Conservation (phyloP, 2,329 filamentous ascomycete genomes). For the Colletotrichum gigasporum region DNA sequence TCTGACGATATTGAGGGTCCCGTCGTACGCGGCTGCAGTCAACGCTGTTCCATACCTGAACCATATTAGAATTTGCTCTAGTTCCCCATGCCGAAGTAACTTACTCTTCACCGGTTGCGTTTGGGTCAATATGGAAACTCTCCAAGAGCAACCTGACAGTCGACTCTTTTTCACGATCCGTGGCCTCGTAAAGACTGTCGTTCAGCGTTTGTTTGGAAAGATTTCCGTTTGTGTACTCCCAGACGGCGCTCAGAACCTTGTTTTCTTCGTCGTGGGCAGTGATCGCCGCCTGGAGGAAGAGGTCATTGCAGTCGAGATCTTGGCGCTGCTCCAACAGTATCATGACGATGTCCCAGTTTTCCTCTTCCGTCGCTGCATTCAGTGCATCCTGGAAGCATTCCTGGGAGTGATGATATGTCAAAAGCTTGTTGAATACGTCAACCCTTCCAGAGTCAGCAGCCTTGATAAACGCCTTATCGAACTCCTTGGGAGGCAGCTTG, state of each 20-base stretch:
- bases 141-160: constrained; percentile 47
- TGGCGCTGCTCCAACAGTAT: constrained; percentile 43
- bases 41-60: constrained; percentile 45
- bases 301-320: constrained; percentile 44
- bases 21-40: constrained; percentile 50
- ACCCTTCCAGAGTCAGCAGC: constrained; percentile 49
- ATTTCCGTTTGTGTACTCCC: constrained; percentile 46
- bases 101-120: constrained; percentile 50
- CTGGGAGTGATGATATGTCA: constrained; percentile 44
- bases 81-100: constrained; percentile 11
- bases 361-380: constrained; percentile 40
- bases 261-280: constrained; percentile 46
- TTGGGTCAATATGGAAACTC: constrained; percentile 45
- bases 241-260: constrained; percentile 45
- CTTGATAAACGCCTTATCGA: constrained; percentile 48
- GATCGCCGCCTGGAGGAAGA: constrained; percentile 45
- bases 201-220: constrained; percentile 44
- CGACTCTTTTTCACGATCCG: constrained; percentile 47
- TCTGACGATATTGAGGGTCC: constrained; percentile 36
- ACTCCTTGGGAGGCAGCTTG: constrained; percentile 48
- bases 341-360: constrained; percentile 49
- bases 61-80: constrained; percentile 4
- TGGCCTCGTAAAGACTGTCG: constrained; percentile 48
- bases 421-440: constrained; percentile 49
- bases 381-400: constrained; percentile 46